Conservation (phyloP, 2,329 filamentous ascomycete species). For the Epichloe sp. region DNA sequence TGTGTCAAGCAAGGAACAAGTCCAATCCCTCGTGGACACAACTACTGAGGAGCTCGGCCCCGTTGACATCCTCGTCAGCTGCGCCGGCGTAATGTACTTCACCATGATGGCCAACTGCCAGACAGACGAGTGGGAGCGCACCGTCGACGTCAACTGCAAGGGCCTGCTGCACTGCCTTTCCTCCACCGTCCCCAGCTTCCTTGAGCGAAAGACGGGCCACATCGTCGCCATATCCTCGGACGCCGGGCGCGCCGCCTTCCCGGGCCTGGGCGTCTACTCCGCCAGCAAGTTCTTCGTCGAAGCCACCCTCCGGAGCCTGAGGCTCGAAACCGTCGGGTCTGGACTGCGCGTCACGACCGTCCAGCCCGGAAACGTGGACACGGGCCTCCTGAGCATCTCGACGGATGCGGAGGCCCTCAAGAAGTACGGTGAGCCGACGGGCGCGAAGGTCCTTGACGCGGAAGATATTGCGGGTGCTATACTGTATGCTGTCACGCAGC, state of each 20-base stretch:
- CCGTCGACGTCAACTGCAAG: conserved; percentile 79
- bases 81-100: conserved; percentile 79
- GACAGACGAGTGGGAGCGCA: conserved; percentile 65
- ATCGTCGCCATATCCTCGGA: conserved; percentile 74
- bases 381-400: conserved; percentile 60
- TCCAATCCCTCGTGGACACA: conserved; percentile 49
- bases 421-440: conserved; percentile 64
- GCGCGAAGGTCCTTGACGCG: conserved; percentile 61
- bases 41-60: conserved; percentile 52
- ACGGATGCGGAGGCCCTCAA: conserved; percentile 65
- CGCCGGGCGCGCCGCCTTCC: conserved; percentile 70
- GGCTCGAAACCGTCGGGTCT: conserved; percentile 61
- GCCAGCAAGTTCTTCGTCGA: conserved; percentile 80
- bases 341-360: conserved; percentile 62
- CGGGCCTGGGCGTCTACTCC: conserved; percentile 69
- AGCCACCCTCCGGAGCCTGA: conserved; percentile 60
- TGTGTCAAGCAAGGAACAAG: conserved; percentile 53
- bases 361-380: conserved; percentile 66
- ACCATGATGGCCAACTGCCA: conserved; percentile 73
- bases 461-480: conserved; percentile 62
- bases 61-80: conserved; percentile 66
- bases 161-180: conserved; percentile 62
- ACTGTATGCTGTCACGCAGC: conserved; percentile 61
- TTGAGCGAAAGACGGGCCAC: conserved; percentile 55
- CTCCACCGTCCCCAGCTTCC: conserved; percentile 57